Percentiles rank a stretch among this genome's conserved stretches.
Evolutionary conservation across 192 early-diverging fungal species (phyloP).

Genomic region (Umbelopsis isabellina): DNA sequence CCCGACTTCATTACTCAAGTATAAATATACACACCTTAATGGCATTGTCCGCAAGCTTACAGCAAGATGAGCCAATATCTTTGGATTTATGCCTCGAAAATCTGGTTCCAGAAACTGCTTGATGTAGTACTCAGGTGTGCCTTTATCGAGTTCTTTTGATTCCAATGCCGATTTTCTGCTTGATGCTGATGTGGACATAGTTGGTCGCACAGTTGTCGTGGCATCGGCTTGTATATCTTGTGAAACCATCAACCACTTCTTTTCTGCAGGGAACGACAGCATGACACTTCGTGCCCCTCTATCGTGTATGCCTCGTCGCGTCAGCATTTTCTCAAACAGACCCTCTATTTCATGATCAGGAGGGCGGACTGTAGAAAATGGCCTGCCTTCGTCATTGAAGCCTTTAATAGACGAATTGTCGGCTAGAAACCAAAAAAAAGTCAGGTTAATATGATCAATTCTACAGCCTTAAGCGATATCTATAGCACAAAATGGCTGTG

Average conservation of each 20-base stretch:
- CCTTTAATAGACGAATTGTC: background rate
- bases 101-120: slow-evolving; percentile 56
- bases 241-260: slow-evolving; percentile 63
- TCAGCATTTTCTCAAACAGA: slow-evolving; percentile 61
- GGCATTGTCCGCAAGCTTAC: slow-evolving; percentile 59
- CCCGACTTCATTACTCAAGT: background rate
- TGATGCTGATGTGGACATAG: slow-evolving; percentile 1
- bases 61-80: slow-evolving; percentile 51
- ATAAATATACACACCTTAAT: slow-evolving; percentile 45
- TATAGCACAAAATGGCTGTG: background rate
- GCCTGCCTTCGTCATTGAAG: background rate
- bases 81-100: slow-evolving; percentile 50
- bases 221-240: slow-evolving; percentile 52
- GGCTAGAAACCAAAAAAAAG: background rate
- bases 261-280: slow-evolving; percentile 51
- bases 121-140: slow-evolving; percentile 61
- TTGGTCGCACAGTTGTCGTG: slow-evolving; percentile 24
- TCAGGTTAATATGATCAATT: background rate
- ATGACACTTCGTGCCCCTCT: slow-evolving; percentile 48
- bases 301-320: slow-evolving; percentile 55
- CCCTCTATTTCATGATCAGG: slow-evolving; percentile 56
- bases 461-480: background rate
- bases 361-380: slow-evolving; percentile 18
- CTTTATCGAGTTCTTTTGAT: slow-evolving; percentile 47
- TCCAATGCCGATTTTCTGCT: background rate